A percentile compares a stretch with the other conserved stretches of the same genome.
Conservation (phyloP, 352 stramenopile species). For the Peronospora destructor region DNA sequence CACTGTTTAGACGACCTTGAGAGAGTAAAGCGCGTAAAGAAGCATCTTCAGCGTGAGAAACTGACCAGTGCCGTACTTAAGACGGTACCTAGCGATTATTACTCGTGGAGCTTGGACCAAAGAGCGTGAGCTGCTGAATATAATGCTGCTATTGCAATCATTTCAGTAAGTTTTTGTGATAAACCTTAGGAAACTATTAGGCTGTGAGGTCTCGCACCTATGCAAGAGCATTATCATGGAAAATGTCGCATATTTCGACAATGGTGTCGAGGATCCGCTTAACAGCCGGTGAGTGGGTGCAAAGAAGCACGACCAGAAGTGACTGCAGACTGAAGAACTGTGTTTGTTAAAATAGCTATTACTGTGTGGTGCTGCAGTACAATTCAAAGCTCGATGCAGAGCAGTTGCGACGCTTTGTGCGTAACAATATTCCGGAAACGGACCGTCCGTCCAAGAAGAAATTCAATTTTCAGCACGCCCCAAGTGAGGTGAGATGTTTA, state of each 20-base stretch:
- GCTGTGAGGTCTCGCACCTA: conserved; percentile 58
- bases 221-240: conserved; percentile 89
- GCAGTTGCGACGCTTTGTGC: conserved; percentile 78
- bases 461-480: conserved; percentile 85
- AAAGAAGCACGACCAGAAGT: not conserved
- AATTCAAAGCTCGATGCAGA: conserved; percentile 76
- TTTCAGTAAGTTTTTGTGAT: not conserved
- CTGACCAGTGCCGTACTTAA: conserved; percentile 62
- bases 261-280: conserved; percentile 42
- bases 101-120: conserved; percentile 60
- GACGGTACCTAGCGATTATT: conserved; percentile 61
- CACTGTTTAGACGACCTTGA: conserved; percentile 42
- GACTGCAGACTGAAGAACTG: not conserved
- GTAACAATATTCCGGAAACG: conserved; percentile 44
- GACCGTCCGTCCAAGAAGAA: conserved; percentile 62
- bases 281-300: conserved; percentile 44
- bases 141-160: not conserved
- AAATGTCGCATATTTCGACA: conserved; percentile 71
- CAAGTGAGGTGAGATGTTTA: conserved; percentile 33
- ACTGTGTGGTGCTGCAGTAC: conserved; percentile 85
- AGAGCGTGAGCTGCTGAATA: conserved; percentile 40
- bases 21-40: conserved; percentile 40
- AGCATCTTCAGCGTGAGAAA: conserved; percentile 36
- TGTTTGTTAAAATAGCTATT: conserved; percentile 42
- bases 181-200: conserved; percentile 41